A percentile compares a stretch with the other conserved stretches of the same genome.
These are phyloP conservation scores for Sphaerostilbella broomeana DNA, from an alignment of 2,329 filamentous ascomycete genomes.

Conservation along the genomic window DNA sequence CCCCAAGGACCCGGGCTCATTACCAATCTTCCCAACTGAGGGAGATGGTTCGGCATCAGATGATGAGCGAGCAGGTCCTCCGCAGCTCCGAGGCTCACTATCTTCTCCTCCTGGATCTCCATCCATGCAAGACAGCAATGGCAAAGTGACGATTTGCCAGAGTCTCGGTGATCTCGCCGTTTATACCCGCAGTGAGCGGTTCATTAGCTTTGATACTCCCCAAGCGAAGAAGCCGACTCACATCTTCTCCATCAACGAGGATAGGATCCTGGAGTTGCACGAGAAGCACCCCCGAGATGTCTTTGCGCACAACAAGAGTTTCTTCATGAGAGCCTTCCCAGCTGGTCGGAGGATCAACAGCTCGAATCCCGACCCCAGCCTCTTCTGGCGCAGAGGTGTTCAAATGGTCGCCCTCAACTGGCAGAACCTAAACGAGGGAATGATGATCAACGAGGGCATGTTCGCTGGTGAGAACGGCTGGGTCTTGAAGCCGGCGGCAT, in stretches of 20 bases:
- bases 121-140: constrained; percentile 20
- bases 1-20: constrained; percentile 26
- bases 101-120: constrained; percentile 6
- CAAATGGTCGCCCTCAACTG: constrained; percentile 98
- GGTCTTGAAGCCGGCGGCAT: constrained; percentile 76
- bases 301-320: constrained; percentile 79
- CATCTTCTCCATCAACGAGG: constrained; percentile 87
- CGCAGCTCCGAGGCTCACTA: neutral
- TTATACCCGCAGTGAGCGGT: constrained; percentile 82
- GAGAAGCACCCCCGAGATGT: constrained; percentile 64
- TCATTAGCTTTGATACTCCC: constrained; percentile 62
- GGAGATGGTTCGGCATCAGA: constrained; percentile 40
- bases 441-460: constrained; percentile 98
- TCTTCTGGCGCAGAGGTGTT: constrained; percentile 87
- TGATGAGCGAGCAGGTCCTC: constrained; percentile 32
- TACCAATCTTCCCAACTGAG: constrained; percentile 21
- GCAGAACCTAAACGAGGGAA: constrained; percentile 89
- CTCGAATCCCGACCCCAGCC: constrained; percentile 89
- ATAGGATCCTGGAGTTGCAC: constrained; percentile 55
- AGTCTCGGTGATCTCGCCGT: constrained; percentile 68
- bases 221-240: constrained; percentile 53
- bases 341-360: constrained; percentile 71
- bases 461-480: constrained; percentile 81
- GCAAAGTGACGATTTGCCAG: constrained; percentile 59
- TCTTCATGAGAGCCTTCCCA: constrained; percentile 89